Evolutionary conservation across 352 stramenopile species (phyloP).

Genomic region (Phytopythium sindhum): DNA sequence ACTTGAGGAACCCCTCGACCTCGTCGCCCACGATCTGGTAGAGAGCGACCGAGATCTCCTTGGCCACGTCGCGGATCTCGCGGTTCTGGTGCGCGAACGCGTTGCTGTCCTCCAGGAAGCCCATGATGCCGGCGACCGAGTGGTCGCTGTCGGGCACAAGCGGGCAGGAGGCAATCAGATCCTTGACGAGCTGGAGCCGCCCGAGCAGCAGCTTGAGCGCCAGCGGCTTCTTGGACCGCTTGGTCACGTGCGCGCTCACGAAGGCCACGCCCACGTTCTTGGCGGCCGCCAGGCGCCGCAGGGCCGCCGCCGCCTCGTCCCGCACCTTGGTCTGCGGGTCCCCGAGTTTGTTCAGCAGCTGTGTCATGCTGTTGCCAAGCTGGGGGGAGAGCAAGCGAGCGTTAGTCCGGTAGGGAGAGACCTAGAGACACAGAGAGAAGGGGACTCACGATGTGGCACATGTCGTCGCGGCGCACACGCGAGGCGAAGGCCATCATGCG

Average conservation of each 20-base stretch:
- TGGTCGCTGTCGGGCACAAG: constrained; percentile 44
- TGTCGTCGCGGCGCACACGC: constrained; percentile 50
- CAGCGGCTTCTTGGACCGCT: constrained; percentile 72
- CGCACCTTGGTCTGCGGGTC: constrained; percentile 71
- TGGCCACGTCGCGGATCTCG: constrained; percentile 86
- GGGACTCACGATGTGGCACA: constrained; percentile 62
- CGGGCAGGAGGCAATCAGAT: constrained; percentile 53
- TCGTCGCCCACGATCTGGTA: constrained; percentile 57
- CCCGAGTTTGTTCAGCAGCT: constrained; percentile 76
- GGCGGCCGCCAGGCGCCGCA: constrained; percentile 42
- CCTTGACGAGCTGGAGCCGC: constrained; percentile 56
- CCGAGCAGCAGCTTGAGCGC: constrained; percentile 70
- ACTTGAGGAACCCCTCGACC: constrained; percentile 77
- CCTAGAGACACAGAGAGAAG: background rate
- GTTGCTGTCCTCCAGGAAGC: constrained; percentile 79
- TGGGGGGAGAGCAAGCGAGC: constrained; percentile 16
- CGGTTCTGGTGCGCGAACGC: constrained; percentile 84
- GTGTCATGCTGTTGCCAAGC: constrained; percentile 72
- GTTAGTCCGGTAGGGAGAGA: background rate
- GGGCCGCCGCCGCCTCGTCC: constrained; percentile 49
- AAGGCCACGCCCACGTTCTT: constrained; percentile 71
- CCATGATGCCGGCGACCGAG: constrained; percentile 62
- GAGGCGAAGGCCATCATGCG: constrained; percentile 48
- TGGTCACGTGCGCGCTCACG: constrained; percentile 56
- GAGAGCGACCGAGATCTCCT: constrained; percentile 81